Base-by-base conservation (phyloP, 2,329 filamentous ascomycete genomes). In the Lecanicillium sp. region DNA sequence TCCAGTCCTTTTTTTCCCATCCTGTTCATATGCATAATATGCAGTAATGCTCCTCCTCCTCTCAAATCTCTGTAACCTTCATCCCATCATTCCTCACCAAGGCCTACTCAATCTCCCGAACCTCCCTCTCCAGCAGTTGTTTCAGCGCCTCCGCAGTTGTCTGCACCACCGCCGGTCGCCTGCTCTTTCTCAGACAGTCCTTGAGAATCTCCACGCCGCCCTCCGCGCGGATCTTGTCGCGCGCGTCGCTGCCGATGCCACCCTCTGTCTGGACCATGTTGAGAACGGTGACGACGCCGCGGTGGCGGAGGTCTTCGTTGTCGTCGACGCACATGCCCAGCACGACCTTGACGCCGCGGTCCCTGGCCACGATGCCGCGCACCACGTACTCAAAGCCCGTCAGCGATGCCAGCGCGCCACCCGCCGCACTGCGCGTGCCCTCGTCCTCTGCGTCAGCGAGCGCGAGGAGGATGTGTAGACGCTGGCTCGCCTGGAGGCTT, bases 391-490 rank as follows among this genome's bases (percentile, higher is more conserved):
- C 87, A 62, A 84, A 90, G 24, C 82, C 80, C 0, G 90, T 90
- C 20, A 98, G 68, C 66, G 87, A 87, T 1, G 91, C 93, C 42
- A 98, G 66, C 0, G 90, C 91, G 2, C 93, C 93, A 3, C 90
- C 90, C 0, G 93, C 90, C 0, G 90, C 93, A 40, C 83, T 81
- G 24, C 91, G 74, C 0, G 90, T 95, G 0, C 80, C 81, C 6
- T 79, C 66, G 55, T 97, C 90, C 43, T 95, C 86, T 2, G 88
- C 83, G 60, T 97, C 90, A 0, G 89, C 84, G 29, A 98, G 79
- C 0, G 91, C 93, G 11, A 96, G 77, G 1, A 98, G 72, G 32
- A 97, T 81, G 60, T 94, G 86, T 35, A 97, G 67, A 1, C 91
- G 77, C 46, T 87, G 83, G 21, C 77, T 78, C 0, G 89, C 86